Percentiles rank a stretch among this genome's conserved stretches.
phyloP scores from a whole-genome alignment of 805 yeast species.

The Saccharomycopsis fodiens region DNA sequence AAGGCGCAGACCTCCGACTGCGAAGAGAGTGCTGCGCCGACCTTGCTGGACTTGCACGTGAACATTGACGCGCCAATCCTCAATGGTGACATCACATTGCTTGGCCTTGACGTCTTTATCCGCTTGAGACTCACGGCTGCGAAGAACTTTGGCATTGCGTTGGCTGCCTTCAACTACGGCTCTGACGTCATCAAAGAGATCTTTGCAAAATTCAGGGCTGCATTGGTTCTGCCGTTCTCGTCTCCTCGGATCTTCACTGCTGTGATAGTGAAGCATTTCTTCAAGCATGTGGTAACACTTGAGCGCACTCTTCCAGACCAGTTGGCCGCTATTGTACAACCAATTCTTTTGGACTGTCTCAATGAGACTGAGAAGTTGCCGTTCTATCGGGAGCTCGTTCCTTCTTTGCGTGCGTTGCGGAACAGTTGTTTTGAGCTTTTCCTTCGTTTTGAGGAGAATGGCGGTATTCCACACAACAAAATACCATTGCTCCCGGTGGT shows the following conservation, averaged over 20 bases:
- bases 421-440: slow-evolving; percentile 81
- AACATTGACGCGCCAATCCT: slow-evolving; percentile 92
- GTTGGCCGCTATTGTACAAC: slow-evolving; percentile 6
- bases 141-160: slow-evolving; percentile 59
- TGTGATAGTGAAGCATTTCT: slow-evolving; percentile 64
- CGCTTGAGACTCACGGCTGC: slow-evolving; percentile 73
- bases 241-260: slow-evolving; percentile 74
- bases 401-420: slow-evolving; percentile 76
- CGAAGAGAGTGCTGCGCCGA: slow-evolving; percentile 29
- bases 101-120: slow-evolving; percentile 68
- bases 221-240: slow-evolving; percentile 56
- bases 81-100: slow-evolving; percentile 81
- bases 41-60: slow-evolving; percentile 51
- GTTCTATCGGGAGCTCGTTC: slow-evolving; percentile 75
- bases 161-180: slow-evolving; percentile 41
- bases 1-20: slow-evolving; percentile 25
- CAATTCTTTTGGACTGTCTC: slow-evolving; percentile 24
- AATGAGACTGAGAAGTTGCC: slow-evolving; percentile 30
- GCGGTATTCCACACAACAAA: slow-evolving; percentile 61
- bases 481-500: slow-evolving; percentile 80
- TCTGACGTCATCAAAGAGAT: slow-evolving; percentile 28
- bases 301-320: slow-evolving; percentile 4
- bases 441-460: slow-evolving; percentile 68
- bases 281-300: slow-evolving; percentile 27
- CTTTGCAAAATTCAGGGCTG: slow-evolving; percentile 28